Conservation (phyloP, 208 protist species). For the Phytomonas francai region DNA sequence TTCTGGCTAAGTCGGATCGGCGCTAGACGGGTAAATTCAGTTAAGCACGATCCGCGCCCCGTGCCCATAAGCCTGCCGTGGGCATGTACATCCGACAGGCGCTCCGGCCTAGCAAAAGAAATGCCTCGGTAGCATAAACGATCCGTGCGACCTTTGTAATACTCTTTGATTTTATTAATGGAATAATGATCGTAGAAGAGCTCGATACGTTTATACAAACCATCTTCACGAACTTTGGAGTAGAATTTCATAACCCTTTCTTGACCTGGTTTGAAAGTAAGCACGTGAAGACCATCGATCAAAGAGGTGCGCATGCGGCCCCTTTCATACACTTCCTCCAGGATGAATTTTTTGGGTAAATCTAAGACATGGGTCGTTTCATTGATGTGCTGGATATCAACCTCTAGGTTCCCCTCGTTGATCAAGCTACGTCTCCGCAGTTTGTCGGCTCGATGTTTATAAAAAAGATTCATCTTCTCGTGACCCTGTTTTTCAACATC, state of each 20-base stretch:
- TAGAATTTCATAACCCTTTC: slow-evolving; percentile 82
- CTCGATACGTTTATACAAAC: slow-evolving; percentile 65
- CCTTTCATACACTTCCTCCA: slow-evolving; percentile 76
- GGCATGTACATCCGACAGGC: slow-evolving; percentile 26
- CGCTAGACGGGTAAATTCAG: slow-evolving; percentile 53
- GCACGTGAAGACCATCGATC: slow-evolving; percentile 51
- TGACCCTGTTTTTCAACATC: slow-evolving; percentile 30
- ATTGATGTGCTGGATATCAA: slow-evolving; percentile 5
- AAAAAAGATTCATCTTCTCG: slow-evolving; percentile 68
- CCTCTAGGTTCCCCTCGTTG: slow-evolving; percentile 6
- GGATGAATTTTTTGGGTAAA: slow-evolving; percentile 11
- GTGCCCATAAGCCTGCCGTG: slow-evolving; percentile 22
- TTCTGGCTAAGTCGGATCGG: slow-evolving; percentile 83
- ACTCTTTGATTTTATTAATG: slow-evolving; percentile 78
- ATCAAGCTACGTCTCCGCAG: slow-evolving; percentile 20
- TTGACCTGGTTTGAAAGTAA: slow-evolving; percentile 57
- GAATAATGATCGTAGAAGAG: slow-evolving; percentile 54
- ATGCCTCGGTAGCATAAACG: slow-evolving; percentile 67
- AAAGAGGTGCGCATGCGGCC: slow-evolving; percentile 56
- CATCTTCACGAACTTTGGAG: slow-evolving; percentile 75
- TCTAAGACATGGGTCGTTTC: slow-evolving; percentile 2
- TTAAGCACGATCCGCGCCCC: slow-evolving; percentile 15
- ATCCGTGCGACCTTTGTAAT: slow-evolving; percentile 72
- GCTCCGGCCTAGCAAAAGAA: slow-evolving; percentile 37
- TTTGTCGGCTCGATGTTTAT: slow-evolving; percentile 77